Percentiles rank a stretch among this genome's conserved stretches.
Conservation (phyloP, 306 rosid genomes). For the Rosa lucieae region DNA sequence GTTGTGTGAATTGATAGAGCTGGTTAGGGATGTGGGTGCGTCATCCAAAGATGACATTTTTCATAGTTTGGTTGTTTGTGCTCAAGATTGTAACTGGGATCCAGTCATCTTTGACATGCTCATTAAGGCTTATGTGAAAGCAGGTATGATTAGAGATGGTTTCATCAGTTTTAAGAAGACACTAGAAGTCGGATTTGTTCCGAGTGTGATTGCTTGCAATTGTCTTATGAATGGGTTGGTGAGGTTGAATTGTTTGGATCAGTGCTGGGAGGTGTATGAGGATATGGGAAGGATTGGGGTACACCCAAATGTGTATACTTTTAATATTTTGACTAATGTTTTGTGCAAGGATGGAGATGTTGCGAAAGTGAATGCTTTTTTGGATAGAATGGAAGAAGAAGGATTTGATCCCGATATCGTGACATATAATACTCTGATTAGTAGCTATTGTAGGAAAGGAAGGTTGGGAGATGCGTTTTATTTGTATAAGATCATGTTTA, state of each 20-base stretch:
- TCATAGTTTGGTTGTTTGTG: constrained; percentile 39
- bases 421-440: constrained; percentile 71
- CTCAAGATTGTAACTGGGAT: constrained; percentile 81
- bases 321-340: constrained; percentile 72
- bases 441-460: constrained; percentile 73
- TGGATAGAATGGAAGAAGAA: constrained; percentile 91
- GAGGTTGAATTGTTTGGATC: constrained; percentile 43
- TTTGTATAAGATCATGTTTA: constrained; percentile 73
- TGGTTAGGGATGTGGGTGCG: constrained; percentile 27
- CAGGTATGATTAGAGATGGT: constrained; percentile 61
- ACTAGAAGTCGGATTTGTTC: constrained; percentile 55
- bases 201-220: constrained; percentile 70
- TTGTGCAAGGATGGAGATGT: constrained; percentile 65
- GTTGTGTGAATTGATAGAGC: constrained; percentile 57
- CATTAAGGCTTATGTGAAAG: constrained; percentile 75
- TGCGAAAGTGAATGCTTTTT: constrained; percentile 65
- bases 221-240: constrained; percentile 59
- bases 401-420: constrained; percentile 86
- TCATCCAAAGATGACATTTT: constrained; percentile 47
- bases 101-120: constrained; percentile 75
- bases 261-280: constrained; percentile 83
- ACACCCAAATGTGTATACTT: constrained; percentile 70
- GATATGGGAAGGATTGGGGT: constrained; percentile 84
- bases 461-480: constrained; percentile 76
- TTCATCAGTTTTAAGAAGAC: constrained; percentile 56